Evolutionary conservation across 1,139 yeast genomes (phyloP).

Genomic region (Geotrichum restrictum): DNA sequence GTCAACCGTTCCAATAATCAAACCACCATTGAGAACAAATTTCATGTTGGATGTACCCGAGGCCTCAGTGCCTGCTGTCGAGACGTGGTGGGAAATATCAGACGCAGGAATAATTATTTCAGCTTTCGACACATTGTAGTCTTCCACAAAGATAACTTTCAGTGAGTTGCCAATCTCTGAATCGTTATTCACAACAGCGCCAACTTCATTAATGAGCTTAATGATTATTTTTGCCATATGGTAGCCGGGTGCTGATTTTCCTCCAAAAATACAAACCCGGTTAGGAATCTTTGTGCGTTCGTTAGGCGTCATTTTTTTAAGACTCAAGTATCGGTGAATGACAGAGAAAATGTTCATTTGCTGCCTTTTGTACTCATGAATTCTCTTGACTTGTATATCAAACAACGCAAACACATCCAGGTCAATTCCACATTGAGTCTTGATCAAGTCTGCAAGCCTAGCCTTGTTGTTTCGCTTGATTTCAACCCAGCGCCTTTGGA

Average conservation of each 20-base stretch:
- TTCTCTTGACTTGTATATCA: conserved; percentile 91
- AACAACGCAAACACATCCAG: conserved; percentile 68
- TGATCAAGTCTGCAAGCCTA: conserved; percentile 65
- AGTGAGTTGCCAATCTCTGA: conserved; percentile 66
- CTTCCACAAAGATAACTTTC: conserved; percentile 85
- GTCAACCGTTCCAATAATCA: conserved; percentile 91
- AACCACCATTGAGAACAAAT: conserved; percentile 89
- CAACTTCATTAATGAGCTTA: conserved; percentile 77
- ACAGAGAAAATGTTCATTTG: conserved; percentile 89
- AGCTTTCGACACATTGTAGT: conserved; percentile 90
- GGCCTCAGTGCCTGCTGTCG: conserved; percentile 97
- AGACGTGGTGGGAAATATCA: conserved; percentile 87
- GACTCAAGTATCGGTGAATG: conserved; percentile 71
- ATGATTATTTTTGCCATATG: conserved; percentile 90
- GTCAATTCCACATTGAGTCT: conserved; percentile 61
- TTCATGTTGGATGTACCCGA: conserved; percentile 96
- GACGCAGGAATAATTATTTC: conserved; percentile 88
- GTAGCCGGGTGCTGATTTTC: conserved; percentile 96
- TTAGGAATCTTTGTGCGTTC: conserved; percentile 68
- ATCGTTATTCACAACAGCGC: conserved; percentile 76
- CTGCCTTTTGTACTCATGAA: conserved; percentile 94
- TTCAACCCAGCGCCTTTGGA: conserved; percentile 65
- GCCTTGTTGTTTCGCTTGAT: conserved; percentile 70
- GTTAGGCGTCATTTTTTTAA: conserved; percentile 63
- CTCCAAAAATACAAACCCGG: conserved; percentile 81